Evolutionary conservation across 2,329 filamentous ascomycete genomes (phyloP).

Genomic region (Colletotrichum echinochloae): DNA sequence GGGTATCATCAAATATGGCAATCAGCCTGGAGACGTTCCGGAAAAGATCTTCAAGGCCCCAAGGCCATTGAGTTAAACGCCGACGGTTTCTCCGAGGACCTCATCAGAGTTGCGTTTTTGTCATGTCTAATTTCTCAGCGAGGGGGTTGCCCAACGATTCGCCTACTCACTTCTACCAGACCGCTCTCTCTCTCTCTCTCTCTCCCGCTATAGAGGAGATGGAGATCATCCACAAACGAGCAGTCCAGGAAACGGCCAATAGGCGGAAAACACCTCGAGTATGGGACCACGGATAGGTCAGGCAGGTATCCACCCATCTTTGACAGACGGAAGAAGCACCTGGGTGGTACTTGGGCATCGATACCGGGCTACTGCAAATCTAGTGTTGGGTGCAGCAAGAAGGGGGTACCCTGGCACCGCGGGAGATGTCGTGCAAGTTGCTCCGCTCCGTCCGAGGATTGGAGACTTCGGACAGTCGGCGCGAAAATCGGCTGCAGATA

Average conservation of each 20-base stretch:
- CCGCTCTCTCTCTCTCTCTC: not conserved
- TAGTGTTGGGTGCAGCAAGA: slow-evolving; percentile 26
- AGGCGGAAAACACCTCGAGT: slow-evolving; percentile 24
- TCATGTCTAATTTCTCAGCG: not conserved
- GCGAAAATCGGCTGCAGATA: slow-evolving; percentile 18
- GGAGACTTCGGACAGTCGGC: slow-evolving; percentile 11
- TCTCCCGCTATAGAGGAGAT: not conserved
- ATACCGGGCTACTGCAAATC: slow-evolving; percentile 28
- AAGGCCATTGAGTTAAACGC: not conserved
- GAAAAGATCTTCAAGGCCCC: slow-evolving; percentile 32
- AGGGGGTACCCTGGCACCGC: slow-evolving; percentile 34
- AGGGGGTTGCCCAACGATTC: too few species aligned
- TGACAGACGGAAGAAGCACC: slow-evolving; percentile 5
- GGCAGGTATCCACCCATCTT: slow-evolving; percentile 1
- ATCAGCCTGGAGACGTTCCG: slow-evolving; percentile 10
- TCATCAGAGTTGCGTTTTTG: not conserved
- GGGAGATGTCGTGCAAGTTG: slow-evolving; percentile 37
- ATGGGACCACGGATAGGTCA: not conserved
- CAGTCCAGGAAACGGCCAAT: not conserved
- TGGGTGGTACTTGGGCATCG: slow-evolving; percentile 30
- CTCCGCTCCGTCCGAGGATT: slow-evolving; percentile 26
- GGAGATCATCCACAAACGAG: slow-evolving; percentile 24
- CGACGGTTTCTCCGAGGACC: not conserved
- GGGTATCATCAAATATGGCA: slow-evolving; percentile 24
- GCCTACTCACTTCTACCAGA: not conserved